Base-by-base conservation (phyloP, 2,329 filamentous ascomycete genomes). In the Ramichloridium luteum region DNA sequence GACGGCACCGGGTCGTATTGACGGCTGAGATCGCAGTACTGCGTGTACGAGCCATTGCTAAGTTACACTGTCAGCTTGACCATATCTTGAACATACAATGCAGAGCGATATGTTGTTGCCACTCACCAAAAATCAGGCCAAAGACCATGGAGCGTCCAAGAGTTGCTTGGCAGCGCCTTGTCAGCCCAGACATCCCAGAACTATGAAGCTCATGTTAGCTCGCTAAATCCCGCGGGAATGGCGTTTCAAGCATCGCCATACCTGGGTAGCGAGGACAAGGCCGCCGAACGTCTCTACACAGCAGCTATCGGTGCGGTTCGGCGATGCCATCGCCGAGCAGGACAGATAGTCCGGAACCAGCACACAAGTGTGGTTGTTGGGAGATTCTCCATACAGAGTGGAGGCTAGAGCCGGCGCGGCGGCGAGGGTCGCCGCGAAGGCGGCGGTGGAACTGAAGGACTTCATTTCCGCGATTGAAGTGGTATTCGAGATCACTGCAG, bases 131-230 rank as follows among this genome's bases (percentile, higher is more conserved):
- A 66, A 40, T 67, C 64, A 1, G 63, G 66, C 71, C 70, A 75
- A 1, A 74, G 54, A 11, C 73, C 72, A 44, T 77, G 72, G 8
- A 78, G 58, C 0, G 67, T 70, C 68, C 70, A 79, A 3, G 62
- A 58, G 26, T 72, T 54, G 27, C 57, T 50, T 2, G 75, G 74
- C 5, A 77, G 60, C 13, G 72, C 47, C 47, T 80, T 59, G 3
- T 73, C 74, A 0, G 75, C 78, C 48, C 74, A 73, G 0, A 70
- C 72, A 43, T 65, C 59, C 75, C 75, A 80, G 52, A 72, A 75
- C 27, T 43, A 13, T 5, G 18, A 11, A 4, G 8, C 14, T 31
- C 11, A 23, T 20, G 9, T 23, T n/a, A 4, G 10, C 16, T 11
- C 27, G 4, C 20, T 14, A 11, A 10, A 15, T n/a, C n/a, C n/a